Evolutionary conservation across 805 yeast genomes (phyloP), one percentile per base, ranked within the genome.

Genomic region (Yarrowia hollandica): DNA sequence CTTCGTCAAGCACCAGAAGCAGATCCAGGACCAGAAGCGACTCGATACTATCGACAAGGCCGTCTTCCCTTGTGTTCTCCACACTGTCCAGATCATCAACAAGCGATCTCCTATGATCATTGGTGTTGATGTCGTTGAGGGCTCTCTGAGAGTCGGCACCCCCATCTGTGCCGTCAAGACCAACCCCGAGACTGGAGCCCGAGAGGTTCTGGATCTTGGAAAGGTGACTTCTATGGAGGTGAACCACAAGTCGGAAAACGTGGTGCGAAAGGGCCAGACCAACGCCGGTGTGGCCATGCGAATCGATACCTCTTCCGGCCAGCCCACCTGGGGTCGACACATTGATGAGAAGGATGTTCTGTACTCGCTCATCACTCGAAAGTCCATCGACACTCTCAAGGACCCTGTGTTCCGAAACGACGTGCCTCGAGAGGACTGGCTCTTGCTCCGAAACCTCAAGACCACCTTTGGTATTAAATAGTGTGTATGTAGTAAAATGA

Each of bases 291-390:
- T 92, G 64, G 99, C 99, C 63, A 88, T 94, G 87, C 85, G 99
- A 79, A 80, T 94, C 69, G 99, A 94, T 60, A 86, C 89, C 67
- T 69, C 72, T 5, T 91, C 96, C 64, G 87, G 96, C 41, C 96
- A 90, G 76, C 98, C 99, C 59, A 85, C 89, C 12, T 94, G 98
- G 98, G 99, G 99, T 64, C 89, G 99, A 78, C 99, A 94, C 71
- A 95, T 94, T 66, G 96, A 90, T 73, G 99, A 94, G 75, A 77
- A 82, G 61, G 99, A 94, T 73, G 79, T 82, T 44, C 78, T 94
- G 70, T 94, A 91, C 75, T 92, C 99, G n/a, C 79, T 87, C 76
- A 82, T 94, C 64, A 71, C 94, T 11, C 84, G 99, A 79, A 88
- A 79, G 74, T 88, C 96, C 31, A 91, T 94, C 66, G 97, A 94